Evolutionary conservation across 2,329 filamentous ascomycete genomes (phyloP).

Genomic region (Alternaria incomplexa): DNA sequence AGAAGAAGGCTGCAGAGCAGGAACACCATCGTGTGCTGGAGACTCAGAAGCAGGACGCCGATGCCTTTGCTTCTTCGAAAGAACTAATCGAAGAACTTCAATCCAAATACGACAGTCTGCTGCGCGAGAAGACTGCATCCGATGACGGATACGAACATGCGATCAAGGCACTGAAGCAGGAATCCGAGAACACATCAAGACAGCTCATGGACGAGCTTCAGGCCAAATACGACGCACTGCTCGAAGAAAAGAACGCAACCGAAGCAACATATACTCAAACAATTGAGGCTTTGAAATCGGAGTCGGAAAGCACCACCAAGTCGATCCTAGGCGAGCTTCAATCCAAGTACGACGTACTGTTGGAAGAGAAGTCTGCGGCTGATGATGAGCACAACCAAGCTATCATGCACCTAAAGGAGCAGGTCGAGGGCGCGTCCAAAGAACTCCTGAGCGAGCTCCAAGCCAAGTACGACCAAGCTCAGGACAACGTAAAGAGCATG

Average conservation of each 20-base stretch:
- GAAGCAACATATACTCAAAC: not conserved
- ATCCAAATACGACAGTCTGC: conserved; percentile 23
- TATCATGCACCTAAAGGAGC: not conserved
- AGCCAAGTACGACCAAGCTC: conserved; percentile 18
- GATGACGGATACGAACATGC: conserved; percentile 34
- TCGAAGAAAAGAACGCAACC: conserved; percentile 3
- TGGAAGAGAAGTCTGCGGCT: conserved; percentile 24
- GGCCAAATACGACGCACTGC: conserved; percentile 17
- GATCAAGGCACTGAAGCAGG: conserved; percentile 32
- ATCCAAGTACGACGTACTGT: conserved; percentile 21
- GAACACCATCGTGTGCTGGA: conserved; percentile 32
- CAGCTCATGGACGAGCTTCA: conserved; percentile 15
- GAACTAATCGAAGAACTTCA: conserved; percentile 13
- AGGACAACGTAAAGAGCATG: conserved; percentile 4
- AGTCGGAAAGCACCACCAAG: conserved; percentile 8
- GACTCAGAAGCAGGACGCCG: conserved; percentile 35
- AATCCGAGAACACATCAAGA: conserved; percentile 27
- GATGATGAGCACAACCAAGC: not conserved
- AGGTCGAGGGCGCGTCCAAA: conserved; percentile 3
- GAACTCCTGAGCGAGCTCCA: conserved; percentile 12
- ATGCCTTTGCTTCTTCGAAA: conserved; percentile 23
- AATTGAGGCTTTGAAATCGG: conserved; percentile 1
- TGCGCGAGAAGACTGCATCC: conserved; percentile 34
- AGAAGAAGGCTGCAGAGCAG: conserved; percentile 35
- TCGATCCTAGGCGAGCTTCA: conserved; percentile 11